phyloP scores from a whole-genome alignment of 257 asterid genomes.

The Rubia yunnanensis region DNA sequence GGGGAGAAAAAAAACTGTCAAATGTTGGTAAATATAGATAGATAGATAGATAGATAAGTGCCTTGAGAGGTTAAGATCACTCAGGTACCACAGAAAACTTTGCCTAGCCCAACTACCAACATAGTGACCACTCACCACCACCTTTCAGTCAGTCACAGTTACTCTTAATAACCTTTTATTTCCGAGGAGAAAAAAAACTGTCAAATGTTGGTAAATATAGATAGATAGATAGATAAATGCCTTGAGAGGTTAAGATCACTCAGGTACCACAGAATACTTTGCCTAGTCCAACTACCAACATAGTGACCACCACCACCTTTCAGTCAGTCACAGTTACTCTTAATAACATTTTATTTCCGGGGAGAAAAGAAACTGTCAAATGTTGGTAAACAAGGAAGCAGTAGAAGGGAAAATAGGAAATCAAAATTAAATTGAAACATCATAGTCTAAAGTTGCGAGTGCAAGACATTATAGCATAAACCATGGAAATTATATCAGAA shows the following conservation, averaged over 20 bases:
- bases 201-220: neutral
- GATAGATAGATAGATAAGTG: neutral
- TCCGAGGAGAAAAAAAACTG: neutral
- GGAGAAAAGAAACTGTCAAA: neutral
- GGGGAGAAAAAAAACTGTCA: neutral
- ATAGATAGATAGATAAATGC: neutral
- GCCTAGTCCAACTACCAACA: neutral
- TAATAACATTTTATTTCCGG: neutral
- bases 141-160: neutral
- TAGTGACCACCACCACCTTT: neutral
- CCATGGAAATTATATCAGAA: slow-evolving; percentile 10
- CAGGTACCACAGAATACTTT: neutral
- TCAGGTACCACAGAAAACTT: neutral
- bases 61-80: neutral
- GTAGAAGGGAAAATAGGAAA: neutral
- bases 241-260: neutral
- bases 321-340: neutral
- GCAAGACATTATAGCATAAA: neutral
- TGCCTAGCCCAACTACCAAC: neutral
- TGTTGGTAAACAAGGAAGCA: neutral
- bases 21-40: neutral
- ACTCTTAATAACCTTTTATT: neutral
- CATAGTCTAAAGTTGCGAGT: neutral
- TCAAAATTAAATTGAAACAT: neutral
- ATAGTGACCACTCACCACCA: neutral